Base-by-base conservation (phyloP, 106 monocot species). In the Agapanthus africanus region DNA sequence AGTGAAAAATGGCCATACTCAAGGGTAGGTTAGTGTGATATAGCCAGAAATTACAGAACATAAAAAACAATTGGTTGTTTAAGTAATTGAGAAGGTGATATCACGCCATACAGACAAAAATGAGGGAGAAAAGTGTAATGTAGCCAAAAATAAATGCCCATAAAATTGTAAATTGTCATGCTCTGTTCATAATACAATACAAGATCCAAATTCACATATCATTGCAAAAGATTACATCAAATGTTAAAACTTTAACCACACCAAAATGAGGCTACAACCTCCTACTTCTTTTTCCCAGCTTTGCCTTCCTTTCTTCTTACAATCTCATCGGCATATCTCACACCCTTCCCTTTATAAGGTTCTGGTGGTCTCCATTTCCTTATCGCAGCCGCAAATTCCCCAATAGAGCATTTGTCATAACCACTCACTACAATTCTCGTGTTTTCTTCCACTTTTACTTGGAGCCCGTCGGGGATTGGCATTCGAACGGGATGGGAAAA, bases 271-370 rank as follows among this genome's bases (percentile, higher is more conserved):
- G 31, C 56, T 28, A 30, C 7, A 36, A 61, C n/a, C 7, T 69
- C 75, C 80, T 95, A 95, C 74, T 95, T 95, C 87, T 88, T 95
- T 71, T 95, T 95, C 50, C 95, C 95, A 74, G 95, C 91, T 65
- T 95, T 95, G 9, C 95, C 95, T 66, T 95, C 95, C 77, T 95
- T 95, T 54, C 79, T 95, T 64, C 91, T 83, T 7, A 95, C 88
- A 37, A 95, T 51, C 69, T 95, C 95, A 77, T 95, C 95, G 16
- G 83, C 83, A 76, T 95, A 95, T 36, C 77, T 79, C 22, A 95
- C 81, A 31, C 95, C 95, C 71, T 95, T 95, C 7, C 95, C 91
- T 71, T 95, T 95, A 78, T 95, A 95, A 9, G 95, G 95, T 61
- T 95, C 95, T 0, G 95, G 95, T 7, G 95, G 95, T 54, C 95